Evolutionary conservation across 768 basidiomycete species (phyloP).

Genomic region (Exsudoporus frostii): DNA sequence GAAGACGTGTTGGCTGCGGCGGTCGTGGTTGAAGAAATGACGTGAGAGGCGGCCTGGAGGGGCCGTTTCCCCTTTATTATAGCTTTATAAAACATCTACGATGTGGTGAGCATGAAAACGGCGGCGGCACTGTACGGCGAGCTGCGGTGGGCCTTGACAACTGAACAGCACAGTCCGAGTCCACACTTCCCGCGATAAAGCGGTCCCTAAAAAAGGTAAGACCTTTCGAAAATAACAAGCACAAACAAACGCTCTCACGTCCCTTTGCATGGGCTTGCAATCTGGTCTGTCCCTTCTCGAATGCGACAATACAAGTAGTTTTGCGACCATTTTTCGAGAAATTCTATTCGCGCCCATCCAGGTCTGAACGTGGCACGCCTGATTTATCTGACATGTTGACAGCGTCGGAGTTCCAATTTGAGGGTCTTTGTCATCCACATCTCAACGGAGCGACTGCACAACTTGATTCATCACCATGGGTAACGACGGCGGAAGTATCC

Average conservation of each 20-base stretch:
- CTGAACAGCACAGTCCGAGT: conserved; percentile 3
- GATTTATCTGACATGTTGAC: background rate
- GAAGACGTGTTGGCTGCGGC: conserved; percentile 33
- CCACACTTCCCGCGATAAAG: conserved; percentile 3
- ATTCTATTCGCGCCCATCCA: background rate
- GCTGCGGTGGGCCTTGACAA: conserved; percentile 1
- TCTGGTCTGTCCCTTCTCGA: background rate
- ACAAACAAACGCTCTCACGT: conserved; percentile 18
- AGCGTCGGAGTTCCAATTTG: conserved; percentile 8
- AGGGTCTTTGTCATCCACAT: background rate
- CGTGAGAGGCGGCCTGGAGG: conserved; percentile 50
- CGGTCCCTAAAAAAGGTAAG: conserved; percentile 12
- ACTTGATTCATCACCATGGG: conserved; percentile 50
- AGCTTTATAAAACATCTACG: conserved; percentile 31
- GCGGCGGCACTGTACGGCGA: conserved; percentile 4
- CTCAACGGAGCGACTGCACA: background rate
- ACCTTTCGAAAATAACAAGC: conserved; percentile 23
- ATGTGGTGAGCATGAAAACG: conserved; percentile 16
- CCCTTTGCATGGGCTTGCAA: background rate
- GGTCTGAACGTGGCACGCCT: too few species aligned
- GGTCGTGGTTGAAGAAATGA: conserved; percentile 27
- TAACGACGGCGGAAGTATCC: conserved; percentile 88
- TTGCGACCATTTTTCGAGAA: background rate
- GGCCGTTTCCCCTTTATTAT: conserved; percentile 48
- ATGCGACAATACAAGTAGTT: too few species aligned